Evolutionary conservation across 2,329 filamentous ascomycete genomes (phyloP).

Genomic region (Rasamsonia emersonii): DNA sequence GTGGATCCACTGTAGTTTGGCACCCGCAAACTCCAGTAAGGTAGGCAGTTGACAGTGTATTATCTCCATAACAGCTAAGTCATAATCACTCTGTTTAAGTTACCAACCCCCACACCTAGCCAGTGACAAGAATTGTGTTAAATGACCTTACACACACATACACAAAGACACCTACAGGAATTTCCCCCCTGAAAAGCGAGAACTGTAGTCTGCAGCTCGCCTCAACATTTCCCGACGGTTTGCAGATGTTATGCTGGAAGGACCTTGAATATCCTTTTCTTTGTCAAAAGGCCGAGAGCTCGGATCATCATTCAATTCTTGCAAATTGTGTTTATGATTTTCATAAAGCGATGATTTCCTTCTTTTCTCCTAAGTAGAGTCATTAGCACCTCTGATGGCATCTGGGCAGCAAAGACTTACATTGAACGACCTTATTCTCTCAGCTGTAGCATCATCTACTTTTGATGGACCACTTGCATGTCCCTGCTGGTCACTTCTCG

Average conservation of each 20-base stretch:
- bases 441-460: constrained; percentile 40
- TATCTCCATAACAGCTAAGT: too few relatives aligned
- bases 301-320: constrained; percentile 65
- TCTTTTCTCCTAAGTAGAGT: constrained; percentile 37
- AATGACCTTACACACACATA: too few relatives aligned
- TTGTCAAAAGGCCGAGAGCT: constrained; percentile 76
- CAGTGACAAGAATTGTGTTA: too few relatives aligned
- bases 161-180: constrained; percentile 39
- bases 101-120: too few relatives aligned
- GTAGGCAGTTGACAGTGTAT: too few relatives aligned
- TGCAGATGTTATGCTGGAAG: constrained; percentile 58
- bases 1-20: too few relatives aligned
- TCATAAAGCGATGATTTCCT: constrained; percentile 56
- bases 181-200: constrained; percentile 62
- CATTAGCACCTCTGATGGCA: background rate
- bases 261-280: constrained; percentile 80
- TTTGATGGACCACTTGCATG: constrained; percentile 14
- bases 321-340: constrained; percentile 41
- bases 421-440: constrained; percentile 42
- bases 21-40: too few relatives aligned
- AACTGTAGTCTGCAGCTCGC: constrained; percentile 67
- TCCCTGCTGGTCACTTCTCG: constrained; percentile 5
- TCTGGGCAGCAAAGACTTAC: constrained; percentile 35
- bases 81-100: too few relatives aligned
- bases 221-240: constrained; percentile 67